Evolutionary conservation across 2,329 filamentous ascomycete species (phyloP), one percentile per base, ranked within the genome.

Genomic region (Pseudocercospora crystallina): DNA sequence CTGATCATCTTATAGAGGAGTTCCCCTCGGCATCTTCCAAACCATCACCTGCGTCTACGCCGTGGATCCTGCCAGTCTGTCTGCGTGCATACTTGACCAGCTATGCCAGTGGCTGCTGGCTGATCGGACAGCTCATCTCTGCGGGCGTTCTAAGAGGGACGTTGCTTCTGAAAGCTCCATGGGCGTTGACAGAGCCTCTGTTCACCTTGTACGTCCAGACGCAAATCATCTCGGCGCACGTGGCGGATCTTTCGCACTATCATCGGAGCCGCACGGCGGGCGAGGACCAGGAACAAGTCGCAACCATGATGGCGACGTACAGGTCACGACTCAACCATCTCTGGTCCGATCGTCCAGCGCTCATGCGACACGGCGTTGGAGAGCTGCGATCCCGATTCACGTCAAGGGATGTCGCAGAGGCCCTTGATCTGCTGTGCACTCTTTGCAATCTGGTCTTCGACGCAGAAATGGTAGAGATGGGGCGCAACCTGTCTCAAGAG

Each of bases 91-190:
- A 53, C 36, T 38, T 58, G 26, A 60, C 53, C 2, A 51, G 43
- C 2, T 57, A 57, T 15, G 46, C 71, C 37, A 71, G 71, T 42
- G 54, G 72, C 46, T 73, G 70, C 55, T 74, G 71, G 70, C 69
- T 67, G 29, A 13, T 83, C 61, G 80, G 80, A 13, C 61, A 67
- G n/a, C 81, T 83, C 59, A 80, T 83, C 49, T 80, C 82, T 13
- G 75, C 71, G 15, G 79, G 68, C 13, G 42, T 45, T 5, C 31
- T 51, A 5, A 29, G 49, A 30, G 43, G 36, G n/a, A n/a, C 26
- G 3, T 20, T 51, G 8, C 29, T n/a, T 5, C 31, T 17, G 9
- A 39, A 12, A 9, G 40, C 32, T 17, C 20, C 37, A 9, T 46
- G 49, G 49, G 29, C 49, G 29, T 51, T n/a, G n/a, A n/a, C n/a